A percentile compares a stretch with the other conserved stretches of the same genome.
These are phyloP conservation scores for Lasiosphaeria hispida DNA, from an alignment of 495 filamentous ascomycete genomes.

Conservation along the genomic window DNA sequence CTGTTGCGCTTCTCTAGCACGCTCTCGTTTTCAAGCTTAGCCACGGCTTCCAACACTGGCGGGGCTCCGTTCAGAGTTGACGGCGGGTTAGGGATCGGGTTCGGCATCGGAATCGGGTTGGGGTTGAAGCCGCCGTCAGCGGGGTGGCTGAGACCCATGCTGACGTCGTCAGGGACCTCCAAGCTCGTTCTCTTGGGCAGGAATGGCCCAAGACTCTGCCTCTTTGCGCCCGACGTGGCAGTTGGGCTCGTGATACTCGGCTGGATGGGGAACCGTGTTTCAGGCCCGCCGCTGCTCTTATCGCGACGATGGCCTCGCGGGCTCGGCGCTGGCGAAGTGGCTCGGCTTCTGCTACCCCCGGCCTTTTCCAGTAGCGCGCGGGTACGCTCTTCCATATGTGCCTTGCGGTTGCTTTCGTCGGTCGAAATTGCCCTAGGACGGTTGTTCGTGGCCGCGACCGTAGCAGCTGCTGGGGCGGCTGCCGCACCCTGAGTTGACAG, in stretches of 20 bases:
- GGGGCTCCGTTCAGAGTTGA: background rate
- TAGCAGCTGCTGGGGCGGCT: constrained; percentile 42
- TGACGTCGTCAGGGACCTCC: constrained; percentile 45
- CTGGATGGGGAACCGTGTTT: constrained; percentile 82
- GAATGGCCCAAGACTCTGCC: constrained; percentile 34
- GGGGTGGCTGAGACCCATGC: constrained; percentile 35
- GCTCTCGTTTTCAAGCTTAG: constrained; percentile 38
- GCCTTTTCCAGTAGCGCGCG: constrained; percentile 72
- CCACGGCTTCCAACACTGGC: constrained; percentile 35
- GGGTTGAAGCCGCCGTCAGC: constrained; percentile 40
- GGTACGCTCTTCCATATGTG: constrained; percentile 87
- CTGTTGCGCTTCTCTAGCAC: constrained; percentile 50
- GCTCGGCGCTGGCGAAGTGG: constrained; percentile 69
- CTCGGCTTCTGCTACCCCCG: constrained; percentile 58
- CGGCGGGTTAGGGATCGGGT: too few relatives aligned
- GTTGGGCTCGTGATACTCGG: constrained; percentile 59
- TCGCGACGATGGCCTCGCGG: constrained; percentile 66
- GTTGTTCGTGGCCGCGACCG: constrained; percentile 32
- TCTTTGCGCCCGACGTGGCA: constrained; percentile 46
- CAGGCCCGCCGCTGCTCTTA: constrained; percentile 73
- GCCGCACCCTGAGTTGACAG: constrained; percentile 64
- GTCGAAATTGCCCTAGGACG: constrained; percentile 88
- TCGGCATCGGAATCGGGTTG: constrained; percentile 12
- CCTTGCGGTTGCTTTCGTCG: constrained; percentile 92
- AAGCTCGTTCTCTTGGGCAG: constrained; percentile 46